Evolutionary conservation across 306 rosid species (phyloP), one percentile per base, ranked within the genome.

Genomic region (Prunus fruticosa): DNA sequence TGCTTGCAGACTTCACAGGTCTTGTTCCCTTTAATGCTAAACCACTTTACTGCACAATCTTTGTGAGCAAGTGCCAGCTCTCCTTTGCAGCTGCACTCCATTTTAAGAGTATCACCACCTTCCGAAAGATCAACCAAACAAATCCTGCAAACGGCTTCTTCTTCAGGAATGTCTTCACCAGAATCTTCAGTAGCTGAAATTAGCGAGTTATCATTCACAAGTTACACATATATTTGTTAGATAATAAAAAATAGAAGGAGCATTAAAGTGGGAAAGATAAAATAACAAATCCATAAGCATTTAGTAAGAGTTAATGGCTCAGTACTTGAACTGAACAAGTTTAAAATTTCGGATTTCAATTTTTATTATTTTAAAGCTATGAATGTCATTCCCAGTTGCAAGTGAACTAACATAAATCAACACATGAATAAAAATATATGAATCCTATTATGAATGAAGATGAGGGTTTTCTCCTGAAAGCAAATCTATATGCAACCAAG

Each of bases 51-150:
- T 38, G 98, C 98, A 84, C 98, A 93, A 54, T 87, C 97, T 80
- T 87, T 86, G 89, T 93, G 98, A 72, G 98, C 97, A 64, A 93
- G 97, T 49, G 98, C 97, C 77, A 93, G 93, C 77, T 91, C 97
- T 74, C 98, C 98, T 84, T 88, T 93, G 86, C 98, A 93, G 82
- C 97, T 91, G 90, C 98, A 93, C 76, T 91, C 98, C 98, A 93
- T 81, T 86, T 88, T 88, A 54, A 93, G 93, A 34, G 91, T 86
- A 79, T 86, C 89, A 38, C 93, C 96, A 19, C 91, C 98, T 87
- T 91, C 98, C 28, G 84, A 81, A 20, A 93, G 91, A 89, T 87
- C 98, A 47, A 79, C 82, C 63, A 88, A 83, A 88, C 98, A 93
- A 82, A 93, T 93, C 84, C 98, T 83, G 78, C 98, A 93, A 77